phyloP scores from a whole-genome alignment of 2,329 filamentous ascomycete genomes.

The Aspergillus tamarii region DNA sequence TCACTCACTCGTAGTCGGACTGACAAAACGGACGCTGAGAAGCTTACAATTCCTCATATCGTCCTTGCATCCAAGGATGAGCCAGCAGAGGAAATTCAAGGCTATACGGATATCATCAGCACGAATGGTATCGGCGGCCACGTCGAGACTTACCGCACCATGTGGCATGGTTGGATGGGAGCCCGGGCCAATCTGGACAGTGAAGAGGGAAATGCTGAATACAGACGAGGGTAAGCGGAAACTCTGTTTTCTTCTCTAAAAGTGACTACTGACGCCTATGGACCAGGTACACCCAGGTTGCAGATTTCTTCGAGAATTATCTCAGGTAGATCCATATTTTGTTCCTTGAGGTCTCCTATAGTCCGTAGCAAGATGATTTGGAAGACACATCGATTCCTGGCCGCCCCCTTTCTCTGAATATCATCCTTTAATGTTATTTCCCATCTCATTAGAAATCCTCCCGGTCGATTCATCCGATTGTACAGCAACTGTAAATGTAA shows the following conservation, averaged over 20 bases:
- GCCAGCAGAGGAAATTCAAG: constrained; percentile 54
- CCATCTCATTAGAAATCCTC: too few species aligned
- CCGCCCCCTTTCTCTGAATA: too few species aligned
- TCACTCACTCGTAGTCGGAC: constrained; percentile 25
- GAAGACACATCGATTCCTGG: not conserved
- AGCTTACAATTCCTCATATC: constrained; percentile 63
- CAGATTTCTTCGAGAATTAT: constrained; percentile 30
- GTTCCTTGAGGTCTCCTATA: not conserved
- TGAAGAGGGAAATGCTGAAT: constrained; percentile 58
- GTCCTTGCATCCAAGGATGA: constrained; percentile 70
- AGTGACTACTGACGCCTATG: not conserved
- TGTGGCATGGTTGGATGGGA: constrained; percentile 76
- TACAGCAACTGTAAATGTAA: too few species aligned
- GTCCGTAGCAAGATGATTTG: not conserved
- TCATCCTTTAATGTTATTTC: too few species aligned
- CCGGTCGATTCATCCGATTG: too few species aligned
- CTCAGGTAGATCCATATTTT: constrained; percentile 8
- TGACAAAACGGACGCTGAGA: constrained; percentile 62
- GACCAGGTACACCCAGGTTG: constrained; percentile 24
- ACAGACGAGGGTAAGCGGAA: constrained; percentile 56
- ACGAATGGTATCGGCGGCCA: constrained; percentile 57
- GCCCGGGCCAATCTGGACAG: constrained; percentile 64
- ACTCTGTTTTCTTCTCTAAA: not conserved
- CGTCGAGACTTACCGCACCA: constrained; percentile 67
- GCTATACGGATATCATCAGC: constrained; percentile 55